Conservation (phyloP, 306 rosid species). For the Mimosa bimucronata region DNA sequence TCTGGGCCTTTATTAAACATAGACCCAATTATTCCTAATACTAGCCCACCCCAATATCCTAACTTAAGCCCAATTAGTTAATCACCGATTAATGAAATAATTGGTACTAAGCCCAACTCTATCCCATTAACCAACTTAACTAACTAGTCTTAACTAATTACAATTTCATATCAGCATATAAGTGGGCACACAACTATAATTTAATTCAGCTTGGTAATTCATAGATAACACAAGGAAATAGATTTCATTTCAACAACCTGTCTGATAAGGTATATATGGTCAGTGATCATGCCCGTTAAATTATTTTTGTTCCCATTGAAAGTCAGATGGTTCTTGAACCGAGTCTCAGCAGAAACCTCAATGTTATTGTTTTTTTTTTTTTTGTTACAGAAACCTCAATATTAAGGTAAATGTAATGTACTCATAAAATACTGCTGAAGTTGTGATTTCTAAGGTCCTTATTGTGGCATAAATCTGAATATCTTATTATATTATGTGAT, state of each 20-base stretch:
- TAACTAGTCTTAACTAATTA: too few species aligned
- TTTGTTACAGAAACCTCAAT: conserved; percentile 19
- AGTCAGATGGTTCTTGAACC: conserved; percentile 14
- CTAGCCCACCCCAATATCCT: too few species aligned
- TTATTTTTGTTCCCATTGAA: not conserved
- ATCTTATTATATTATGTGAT: conserved; percentile 12
- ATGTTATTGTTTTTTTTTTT: too few species aligned
- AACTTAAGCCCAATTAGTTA: too few species aligned
- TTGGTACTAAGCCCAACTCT: too few species aligned
- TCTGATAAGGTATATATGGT: conserved; percentile 17
- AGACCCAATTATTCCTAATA: too few species aligned
- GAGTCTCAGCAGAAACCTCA: too few species aligned
- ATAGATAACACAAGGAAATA: not conserved
- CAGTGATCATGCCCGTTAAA: conserved; percentile 21
- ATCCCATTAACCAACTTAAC: too few species aligned
- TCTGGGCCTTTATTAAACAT: too few species aligned
- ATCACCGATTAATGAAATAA: too few species aligned
- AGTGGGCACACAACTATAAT: too few species aligned
- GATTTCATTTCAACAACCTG: not conserved
- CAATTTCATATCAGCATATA: too few species aligned
- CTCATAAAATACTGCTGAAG: conserved; percentile 1
- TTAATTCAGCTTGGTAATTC: conserved; percentile 7
- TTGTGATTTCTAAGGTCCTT: conserved; percentile 23
- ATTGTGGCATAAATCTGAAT: not conserved
- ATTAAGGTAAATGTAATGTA: not conserved